Base-by-base conservation (phyloP, 108 stramenopile genomes). In the Asterionellopsis glacialis region DNA sequence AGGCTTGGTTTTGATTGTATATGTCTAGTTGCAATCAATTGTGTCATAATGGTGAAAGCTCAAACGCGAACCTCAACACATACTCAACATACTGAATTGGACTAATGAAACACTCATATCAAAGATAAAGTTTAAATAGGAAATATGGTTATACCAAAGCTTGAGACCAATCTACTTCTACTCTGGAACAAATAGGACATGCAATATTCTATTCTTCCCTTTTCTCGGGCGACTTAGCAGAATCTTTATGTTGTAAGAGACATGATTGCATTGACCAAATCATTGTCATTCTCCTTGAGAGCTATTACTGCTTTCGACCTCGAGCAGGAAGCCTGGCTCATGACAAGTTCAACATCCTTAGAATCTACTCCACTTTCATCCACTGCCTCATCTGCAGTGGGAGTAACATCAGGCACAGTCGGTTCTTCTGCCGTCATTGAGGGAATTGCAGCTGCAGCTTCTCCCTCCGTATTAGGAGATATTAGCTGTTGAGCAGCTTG, bases 201-300 rank as follows among this genome's bases (percentile, higher is more conserved):
- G 33, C 33, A 33, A 7, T 33, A 2, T 2, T 33, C 33, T 5
- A 33, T 33, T 33, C 7, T 33, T 33, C 5, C 33, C n/a, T n/a
- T n/a, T n/a, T 33, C 2, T 33, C 2, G 33, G 7, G 33, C 33
- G 5, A 2, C 7, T 33, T 33, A 33, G n/a, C n/a, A 33, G 33
- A 33, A 2, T 5, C 7, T 48, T 76, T 88, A 96, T 58, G 84
- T 90, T 24, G 92, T 94, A 75, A 97, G 73, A 64, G 88, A 88
- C 98, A 99, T 99, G 80, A 99, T 97, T 21, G 95, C 86, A 66
- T 99, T 98, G 27, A 99, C 97, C 63, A 99, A 68, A 76, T 99
- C 98, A 43, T 85, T 82, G 61, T 95, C 89, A 66, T 97, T 95
- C 52, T 95, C 91, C 80, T 95, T 97, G 43, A 99, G 85, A 15